Conservation (phyloP, 2,329 filamentous ascomycete species). For the Botryotinia convoluta region DNA sequence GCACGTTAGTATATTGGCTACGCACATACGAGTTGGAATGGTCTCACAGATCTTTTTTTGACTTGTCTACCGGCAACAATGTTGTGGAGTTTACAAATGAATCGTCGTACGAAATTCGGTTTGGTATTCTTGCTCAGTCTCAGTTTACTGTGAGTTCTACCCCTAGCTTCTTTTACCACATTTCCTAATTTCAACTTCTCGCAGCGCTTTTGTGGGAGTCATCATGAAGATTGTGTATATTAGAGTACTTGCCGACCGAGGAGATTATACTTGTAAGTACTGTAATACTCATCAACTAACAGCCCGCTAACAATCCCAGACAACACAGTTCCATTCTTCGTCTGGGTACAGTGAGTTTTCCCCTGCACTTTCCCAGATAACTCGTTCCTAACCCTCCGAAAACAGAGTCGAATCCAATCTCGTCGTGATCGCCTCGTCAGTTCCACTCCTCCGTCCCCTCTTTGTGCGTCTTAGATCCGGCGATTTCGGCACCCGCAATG, state of each 20-base stretch:
- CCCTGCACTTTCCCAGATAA: neutral
- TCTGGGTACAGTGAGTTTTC: conserved; percentile 24
- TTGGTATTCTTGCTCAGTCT: conserved; percentile 23
- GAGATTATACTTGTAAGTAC: conserved; percentile 24
- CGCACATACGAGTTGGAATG: conserved; percentile 19
- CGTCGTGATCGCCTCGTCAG: conserved; percentile 26
- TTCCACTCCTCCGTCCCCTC: conserved; percentile 26
- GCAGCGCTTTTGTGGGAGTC: conserved; percentile 23
- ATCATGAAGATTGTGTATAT: conserved; percentile 27
- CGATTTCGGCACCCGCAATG: neutral
- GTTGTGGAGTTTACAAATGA: conserved; percentile 26
- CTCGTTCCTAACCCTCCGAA: conserved; percentile 10
- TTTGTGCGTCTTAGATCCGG: conserved; percentile 11
- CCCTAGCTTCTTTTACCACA: too few species aligned
- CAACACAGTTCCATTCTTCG: conserved; percentile 23
- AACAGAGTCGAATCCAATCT: conserved; percentile 25
- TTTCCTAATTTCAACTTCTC: neutral
- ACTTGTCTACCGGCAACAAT: conserved; percentile 23
- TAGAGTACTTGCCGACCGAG: conserved; percentile 18
- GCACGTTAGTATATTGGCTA: conserved; percentile 12
- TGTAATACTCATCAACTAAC: too few species aligned
- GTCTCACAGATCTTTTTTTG: conserved; percentile 23
- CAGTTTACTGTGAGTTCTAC: conserved; percentile 23
- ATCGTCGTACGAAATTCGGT: conserved; percentile 21
- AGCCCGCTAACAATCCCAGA: neutral